Evolutionary conservation across 805 yeast genomes (phyloP).

Genomic region (Lipomyces orientalis): DNA sequence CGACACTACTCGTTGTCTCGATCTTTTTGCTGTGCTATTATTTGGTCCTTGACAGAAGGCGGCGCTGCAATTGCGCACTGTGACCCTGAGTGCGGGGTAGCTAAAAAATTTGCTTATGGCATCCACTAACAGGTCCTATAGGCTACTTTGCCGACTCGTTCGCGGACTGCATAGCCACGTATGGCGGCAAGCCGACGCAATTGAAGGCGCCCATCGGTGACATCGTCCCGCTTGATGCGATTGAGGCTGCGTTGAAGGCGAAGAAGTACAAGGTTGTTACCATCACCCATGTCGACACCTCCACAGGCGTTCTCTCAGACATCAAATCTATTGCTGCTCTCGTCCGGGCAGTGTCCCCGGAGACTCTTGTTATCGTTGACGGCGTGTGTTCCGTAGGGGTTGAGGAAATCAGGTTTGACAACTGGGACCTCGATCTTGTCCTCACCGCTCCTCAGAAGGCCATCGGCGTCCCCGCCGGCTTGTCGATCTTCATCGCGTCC

Average conservation of each 20-base stretch:
- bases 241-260: conserved; percentile 60
- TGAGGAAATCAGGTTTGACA: conserved; percentile 82
- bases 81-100: background rate
- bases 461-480: conserved; percentile 91
- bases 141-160: conserved; percentile 50
- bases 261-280: conserved; percentile 72
- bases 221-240: conserved; percentile 59
- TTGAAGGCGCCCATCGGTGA: conserved; percentile 77
- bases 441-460: conserved; percentile 96
- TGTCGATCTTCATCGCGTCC: conserved; percentile 76
- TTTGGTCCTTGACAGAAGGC: background rate
- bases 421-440: conserved; percentile 88
- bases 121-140: background rate
- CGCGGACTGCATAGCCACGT: conserved; percentile 72
- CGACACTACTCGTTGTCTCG: background rate
- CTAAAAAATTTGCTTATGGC: background rate
- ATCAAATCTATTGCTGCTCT: conserved; percentile 65
- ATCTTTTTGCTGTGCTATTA: background rate
- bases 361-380: conserved; percentile 83
- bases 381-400: conserved; percentile 95
- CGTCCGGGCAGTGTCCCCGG: conserved; percentile 73
- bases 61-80: background rate
- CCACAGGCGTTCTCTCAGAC: conserved; percentile 88
- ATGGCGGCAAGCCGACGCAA: conserved; percentile 77
- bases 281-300: conserved; percentile 94